These are phyloP conservation scores for Epichloe uncinata DNA, from an alignment of 2,329 filamentous ascomycete genomes.

Conservation along the genomic window DNA sequence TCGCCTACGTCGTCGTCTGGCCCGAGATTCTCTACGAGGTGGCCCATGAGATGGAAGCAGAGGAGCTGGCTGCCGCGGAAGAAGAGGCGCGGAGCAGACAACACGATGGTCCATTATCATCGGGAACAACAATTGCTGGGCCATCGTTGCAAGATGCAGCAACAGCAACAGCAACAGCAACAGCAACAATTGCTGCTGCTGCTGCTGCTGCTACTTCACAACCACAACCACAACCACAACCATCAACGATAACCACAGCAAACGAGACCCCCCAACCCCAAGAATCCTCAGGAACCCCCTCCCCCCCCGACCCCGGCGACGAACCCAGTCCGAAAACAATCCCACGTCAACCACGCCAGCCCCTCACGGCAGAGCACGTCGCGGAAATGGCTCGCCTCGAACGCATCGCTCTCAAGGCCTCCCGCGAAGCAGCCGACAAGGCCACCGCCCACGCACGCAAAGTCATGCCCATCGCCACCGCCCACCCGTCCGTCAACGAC, in stretches of 20 bases:
- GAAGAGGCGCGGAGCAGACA: slow-evolving; percentile 9
- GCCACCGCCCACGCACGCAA: slow-evolving; percentile 42
- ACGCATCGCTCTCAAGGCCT: slow-evolving; percentile 41
- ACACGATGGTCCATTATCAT: not conserved
- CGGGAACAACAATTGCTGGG: not conserved
- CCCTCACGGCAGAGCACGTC: slow-evolving; percentile 38
- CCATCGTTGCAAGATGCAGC: not conserved
- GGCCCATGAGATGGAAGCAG: slow-evolving; percentile 54
- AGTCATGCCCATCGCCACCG: slow-evolving; percentile 32
- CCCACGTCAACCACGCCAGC: not conserved
- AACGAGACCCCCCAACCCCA: not conserved
- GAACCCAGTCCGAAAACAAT: slow-evolving; percentile 1
- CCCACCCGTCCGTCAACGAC: slow-evolving; percentile 42
- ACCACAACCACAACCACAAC: not conserved
- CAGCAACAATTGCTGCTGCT: too few species aligned
- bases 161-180: not conserved
- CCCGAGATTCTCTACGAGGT: slow-evolving; percentile 74
- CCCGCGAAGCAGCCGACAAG: slow-evolving; percentile 41
- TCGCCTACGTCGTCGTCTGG: slow-evolving; percentile 76
- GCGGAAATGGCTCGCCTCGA: slow-evolving; percentile 49
- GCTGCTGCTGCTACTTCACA: too few species aligned
- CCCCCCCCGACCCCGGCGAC: not conserved
- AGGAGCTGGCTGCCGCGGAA: slow-evolving; percentile 39
- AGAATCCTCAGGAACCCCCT: slow-evolving; percentile 11
- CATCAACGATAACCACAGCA: not conserved